Evolutionary conservation across 2,329 filamentous ascomycete species (phyloP).

Genomic region (Colletotrichum sp.): DNA sequence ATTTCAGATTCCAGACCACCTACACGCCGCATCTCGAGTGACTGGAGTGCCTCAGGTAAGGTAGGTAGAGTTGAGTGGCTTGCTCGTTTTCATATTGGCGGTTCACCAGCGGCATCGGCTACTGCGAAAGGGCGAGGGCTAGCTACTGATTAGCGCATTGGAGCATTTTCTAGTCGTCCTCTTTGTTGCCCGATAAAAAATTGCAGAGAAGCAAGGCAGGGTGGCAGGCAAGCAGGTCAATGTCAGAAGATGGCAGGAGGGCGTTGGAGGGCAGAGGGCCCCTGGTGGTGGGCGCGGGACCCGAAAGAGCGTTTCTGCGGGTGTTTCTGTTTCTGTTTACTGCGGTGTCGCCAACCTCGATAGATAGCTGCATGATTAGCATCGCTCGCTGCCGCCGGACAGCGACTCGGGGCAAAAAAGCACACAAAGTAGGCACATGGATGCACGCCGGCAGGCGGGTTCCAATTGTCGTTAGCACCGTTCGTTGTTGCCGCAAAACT

Average conservation of each 20-base stretch:
- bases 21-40: not conserved
- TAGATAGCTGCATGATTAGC: not conserved
- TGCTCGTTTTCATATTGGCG: not conserved
- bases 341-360: not conserved
- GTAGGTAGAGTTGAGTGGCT: not conserved
- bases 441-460: not conserved
- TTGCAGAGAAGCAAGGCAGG: not conserved
- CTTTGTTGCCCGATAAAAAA: not conserved
- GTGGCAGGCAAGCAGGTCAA: not conserved
- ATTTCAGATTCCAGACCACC: not conserved
- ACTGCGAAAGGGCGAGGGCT: not conserved
- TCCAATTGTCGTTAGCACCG: conserved; percentile 1
- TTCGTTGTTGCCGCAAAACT: not conserved
- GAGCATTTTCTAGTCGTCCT: not conserved
- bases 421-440: not conserved
- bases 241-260: not conserved
- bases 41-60: not conserved
- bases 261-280: not conserved
- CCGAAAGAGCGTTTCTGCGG: not conserved
- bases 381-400: not conserved
- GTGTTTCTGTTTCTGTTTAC: conserved; percentile 1
- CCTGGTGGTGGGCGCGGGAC: not conserved
- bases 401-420: not conserved
- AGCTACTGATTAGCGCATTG: not conserved
- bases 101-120: not conserved